Base-by-base conservation (phyloP, 2,329 filamentous ascomycete species). In the Colletotrichum limetticola region DNA sequence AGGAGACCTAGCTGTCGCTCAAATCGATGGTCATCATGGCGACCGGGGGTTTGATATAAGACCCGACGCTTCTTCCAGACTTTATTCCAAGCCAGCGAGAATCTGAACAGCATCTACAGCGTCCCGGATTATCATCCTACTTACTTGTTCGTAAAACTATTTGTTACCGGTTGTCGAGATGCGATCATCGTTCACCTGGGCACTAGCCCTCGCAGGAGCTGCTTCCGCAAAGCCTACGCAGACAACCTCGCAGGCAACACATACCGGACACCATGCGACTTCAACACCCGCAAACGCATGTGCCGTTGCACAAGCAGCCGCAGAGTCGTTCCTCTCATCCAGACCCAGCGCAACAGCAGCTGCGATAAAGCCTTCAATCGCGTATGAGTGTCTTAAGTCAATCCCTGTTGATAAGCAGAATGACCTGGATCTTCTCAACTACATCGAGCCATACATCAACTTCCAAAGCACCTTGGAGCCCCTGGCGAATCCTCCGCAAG, bases 391-490 rank as follows among this genome's bases (percentile, higher is more conserved):
- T 49, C 22, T 76, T 11, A 69, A 67, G 5, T 72, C 75, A 1
- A 46, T 77, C 7, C 59, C 64, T 8, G 57, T 74, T 8, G 69
- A 74, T 16, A 69, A 66, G 28, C 59, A 66, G 28, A 57, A 32
- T 2, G 65, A 75, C 37, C 11, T 69, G 12, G 71, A 68, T 14
- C 68, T 77, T 14, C 69, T 77, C 7, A 68, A 75, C 59, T 77
- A 75, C 42, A 57, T 77, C 1, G 59, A 66, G 19, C 76, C 76
- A 4, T 76, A 67, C 6, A 5, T 76, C 1, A n/a, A 59, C 14
- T 75, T 68, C 6, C 76, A 77, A 26, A 74, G 73, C 60, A 77
- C 76, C 1, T 16, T 77, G 16, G 74, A 76, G 22, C 60, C 68
- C 16, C 68, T 77, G 0, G 49, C 62, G 11, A 53, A 71, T 12